Percentiles rank a stretch among this genome's conserved stretches.
phyloP scores from a whole-genome alignment of 805 yeast genomes.

The Jamesozyma gamospora region DNA sequence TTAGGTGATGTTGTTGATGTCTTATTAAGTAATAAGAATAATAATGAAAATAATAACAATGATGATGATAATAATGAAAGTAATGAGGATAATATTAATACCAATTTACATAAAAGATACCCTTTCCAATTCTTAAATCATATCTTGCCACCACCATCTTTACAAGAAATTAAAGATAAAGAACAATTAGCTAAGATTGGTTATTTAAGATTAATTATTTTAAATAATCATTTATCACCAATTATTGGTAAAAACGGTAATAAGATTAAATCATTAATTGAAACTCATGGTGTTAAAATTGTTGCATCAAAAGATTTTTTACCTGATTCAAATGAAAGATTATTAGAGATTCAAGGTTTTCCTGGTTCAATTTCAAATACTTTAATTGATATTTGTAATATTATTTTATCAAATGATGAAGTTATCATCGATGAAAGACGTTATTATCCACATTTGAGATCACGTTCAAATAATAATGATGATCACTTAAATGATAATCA shows the following conservation, averaged over 20 bases:
- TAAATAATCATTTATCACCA: conserved; percentile 82
- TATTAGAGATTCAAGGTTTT: conserved; percentile 79
- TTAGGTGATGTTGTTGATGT: conserved; percentile 57
- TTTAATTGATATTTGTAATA: conserved; percentile 41
- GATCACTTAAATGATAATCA: conserved; percentile 5
- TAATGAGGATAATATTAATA: conserved; percentile 9
- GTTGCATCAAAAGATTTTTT: conserved; percentile 80
- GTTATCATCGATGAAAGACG: conserved; percentile 31
- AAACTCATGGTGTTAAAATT: conserved; percentile 58
- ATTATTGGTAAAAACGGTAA: conserved; percentile 77
- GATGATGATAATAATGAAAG: conserved; percentile 2
- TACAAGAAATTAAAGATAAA: conserved; percentile 22
- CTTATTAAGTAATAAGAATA: too few species aligned
- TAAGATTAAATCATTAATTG: conserved; percentile 61
- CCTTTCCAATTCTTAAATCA: conserved; percentile 33
- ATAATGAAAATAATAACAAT: too few species aligned
- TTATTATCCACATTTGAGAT: conserved; percentile 51
- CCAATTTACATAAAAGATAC: conserved; percentile 32
- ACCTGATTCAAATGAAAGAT: conserved; percentile 72
- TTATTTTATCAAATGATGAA: conserved; percentile 15
- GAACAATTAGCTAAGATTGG: conserved; percentile 21
- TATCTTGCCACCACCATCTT: conserved; percentile 25
- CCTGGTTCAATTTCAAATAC: conserved; percentile 55
- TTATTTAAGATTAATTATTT: conserved; percentile 56
- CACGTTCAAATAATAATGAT: conserved; percentile 5